Conservation (phyloP, 768 basidiomycete species). For the Lentinula boryana region DNA sequence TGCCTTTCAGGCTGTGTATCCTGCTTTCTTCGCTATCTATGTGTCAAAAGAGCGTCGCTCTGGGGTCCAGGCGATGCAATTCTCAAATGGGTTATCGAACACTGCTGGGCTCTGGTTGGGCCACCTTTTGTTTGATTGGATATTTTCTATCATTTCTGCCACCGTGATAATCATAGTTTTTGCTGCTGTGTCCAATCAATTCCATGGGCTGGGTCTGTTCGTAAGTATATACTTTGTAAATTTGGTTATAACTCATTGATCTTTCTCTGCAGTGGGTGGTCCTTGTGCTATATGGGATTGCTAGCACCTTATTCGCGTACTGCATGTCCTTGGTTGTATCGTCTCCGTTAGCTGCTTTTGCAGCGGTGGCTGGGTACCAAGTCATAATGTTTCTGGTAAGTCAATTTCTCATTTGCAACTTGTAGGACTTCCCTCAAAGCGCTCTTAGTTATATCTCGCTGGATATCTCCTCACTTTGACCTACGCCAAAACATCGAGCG, state of each 20-base stretch:
- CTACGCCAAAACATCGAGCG: constrained; percentile 57
- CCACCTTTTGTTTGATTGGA: constrained; percentile 68
- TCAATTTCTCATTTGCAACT: constrained; percentile 8
- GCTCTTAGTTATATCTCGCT: constrained; percentile 50
- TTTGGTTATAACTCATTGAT: neutral
- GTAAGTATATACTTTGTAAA: constrained; percentile 23
- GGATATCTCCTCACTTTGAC: constrained; percentile 70
- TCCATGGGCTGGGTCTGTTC: constrained; percentile 63
- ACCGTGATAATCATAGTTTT: constrained; percentile 63
- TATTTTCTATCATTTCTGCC: constrained; percentile 51
- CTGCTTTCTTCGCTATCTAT: constrained; percentile 79
- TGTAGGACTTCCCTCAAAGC: too few relatives aligned
- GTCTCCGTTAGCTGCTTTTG: constrained; percentile 70
- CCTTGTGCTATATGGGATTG: constrained; percentile 63
- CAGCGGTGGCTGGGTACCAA: constrained; percentile 66
- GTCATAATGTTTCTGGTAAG: constrained; percentile 66
- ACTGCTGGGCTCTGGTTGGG: constrained; percentile 74
- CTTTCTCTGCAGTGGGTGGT: constrained; percentile 54
- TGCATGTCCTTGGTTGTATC: constrained; percentile 52
- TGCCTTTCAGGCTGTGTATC: constrained; percentile 53
- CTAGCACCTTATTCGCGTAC: constrained; percentile 65
- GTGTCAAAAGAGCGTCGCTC: constrained; percentile 67
- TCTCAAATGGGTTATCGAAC: constrained; percentile 68
- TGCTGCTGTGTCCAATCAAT: constrained; percentile 49
- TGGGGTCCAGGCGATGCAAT: constrained; percentile 77